phyloP scores from a whole-genome alignment of 805 yeast species.

The Pichia occidentalis region DNA sequence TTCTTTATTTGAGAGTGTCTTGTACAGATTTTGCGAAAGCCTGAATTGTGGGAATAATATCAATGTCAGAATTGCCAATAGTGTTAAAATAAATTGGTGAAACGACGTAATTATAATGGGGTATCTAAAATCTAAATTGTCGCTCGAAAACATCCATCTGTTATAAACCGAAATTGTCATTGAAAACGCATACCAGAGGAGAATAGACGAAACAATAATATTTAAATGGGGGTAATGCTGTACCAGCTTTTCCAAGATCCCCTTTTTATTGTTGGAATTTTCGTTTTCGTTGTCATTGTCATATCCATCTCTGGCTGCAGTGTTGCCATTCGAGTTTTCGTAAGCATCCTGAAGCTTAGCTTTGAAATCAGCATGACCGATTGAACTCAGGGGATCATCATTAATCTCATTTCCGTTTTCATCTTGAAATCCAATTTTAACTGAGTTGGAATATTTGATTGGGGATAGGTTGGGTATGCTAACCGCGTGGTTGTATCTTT shows the following conservation, averaged over 20 bases:
- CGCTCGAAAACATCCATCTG: conserved; percentile 91
- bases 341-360: too few relatives aligned
- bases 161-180: conserved; percentile 73
- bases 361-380: too few relatives aligned
- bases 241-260: conserved; percentile 11
- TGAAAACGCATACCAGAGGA: conserved; percentile 61
- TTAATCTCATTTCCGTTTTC: too few relatives aligned
- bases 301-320: too few relatives aligned
- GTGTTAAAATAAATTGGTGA: conserved; percentile 70
- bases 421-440: too few relatives aligned
- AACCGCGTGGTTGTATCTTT: background rate
- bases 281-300: too few relatives aligned
- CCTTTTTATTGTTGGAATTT: too few relatives aligned
- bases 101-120: conserved; percentile 80
- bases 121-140: conserved; percentile 67
- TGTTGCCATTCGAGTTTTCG: too few relatives aligned
- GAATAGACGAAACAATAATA: conserved; percentile 24
- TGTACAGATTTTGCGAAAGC: conserved; percentile 23
- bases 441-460: too few relatives aligned
- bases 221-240: conserved; percentile 25
- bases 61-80: conserved; percentile 43
- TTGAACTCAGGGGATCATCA: too few relatives aligned
- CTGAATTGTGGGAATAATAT: conserved; percentile 42
- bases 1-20: background rate
- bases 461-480: background rate